These are phyloP conservation scores for Botrytis hyacinthi DNA, from an alignment of 2,329 filamentous ascomycete species.

Conservation along the genomic window DNA sequence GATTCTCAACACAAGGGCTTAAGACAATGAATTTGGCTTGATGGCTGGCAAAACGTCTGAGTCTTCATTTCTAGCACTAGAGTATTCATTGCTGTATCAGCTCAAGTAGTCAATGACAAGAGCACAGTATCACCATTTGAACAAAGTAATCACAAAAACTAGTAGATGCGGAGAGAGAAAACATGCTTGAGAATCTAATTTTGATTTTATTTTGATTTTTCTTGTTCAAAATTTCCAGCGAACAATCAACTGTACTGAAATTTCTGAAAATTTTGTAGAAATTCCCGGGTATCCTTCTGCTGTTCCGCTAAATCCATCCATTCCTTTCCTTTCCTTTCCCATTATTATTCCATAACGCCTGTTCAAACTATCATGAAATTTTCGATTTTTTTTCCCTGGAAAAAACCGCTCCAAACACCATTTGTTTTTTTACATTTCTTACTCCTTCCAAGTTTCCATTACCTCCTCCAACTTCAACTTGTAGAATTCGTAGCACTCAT, in stretches of 20 bases:
- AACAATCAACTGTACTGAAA: constrained; percentile 4
- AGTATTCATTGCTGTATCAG: neutral
- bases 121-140: neutral
- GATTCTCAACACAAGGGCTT: neutral
- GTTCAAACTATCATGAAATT: neutral
- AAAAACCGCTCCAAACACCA: constrained; percentile 3
- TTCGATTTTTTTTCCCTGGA: neutral
- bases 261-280: constrained; percentile 3
- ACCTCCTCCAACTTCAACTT: neutral
- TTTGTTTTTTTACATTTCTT: neutral
- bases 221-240: constrained; percentile 4
- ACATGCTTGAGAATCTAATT: constrained; percentile 11
- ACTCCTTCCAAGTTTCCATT: neutral
- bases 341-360: neutral
- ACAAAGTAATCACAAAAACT: neutral
- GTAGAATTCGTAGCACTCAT: neutral
- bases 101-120: neutral
- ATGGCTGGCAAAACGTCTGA: neutral
- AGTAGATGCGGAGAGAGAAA: neutral
- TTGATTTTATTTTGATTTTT: constrained; percentile 1
- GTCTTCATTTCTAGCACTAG: neutral
- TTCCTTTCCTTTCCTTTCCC: neutral
- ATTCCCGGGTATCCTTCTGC: constrained; percentile 15
- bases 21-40: neutral
- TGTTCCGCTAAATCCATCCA: neutral